Evolutionary conservation across 148 eudicot species (phyloP).

Genomic region (Chenopodium quinoa): DNA sequence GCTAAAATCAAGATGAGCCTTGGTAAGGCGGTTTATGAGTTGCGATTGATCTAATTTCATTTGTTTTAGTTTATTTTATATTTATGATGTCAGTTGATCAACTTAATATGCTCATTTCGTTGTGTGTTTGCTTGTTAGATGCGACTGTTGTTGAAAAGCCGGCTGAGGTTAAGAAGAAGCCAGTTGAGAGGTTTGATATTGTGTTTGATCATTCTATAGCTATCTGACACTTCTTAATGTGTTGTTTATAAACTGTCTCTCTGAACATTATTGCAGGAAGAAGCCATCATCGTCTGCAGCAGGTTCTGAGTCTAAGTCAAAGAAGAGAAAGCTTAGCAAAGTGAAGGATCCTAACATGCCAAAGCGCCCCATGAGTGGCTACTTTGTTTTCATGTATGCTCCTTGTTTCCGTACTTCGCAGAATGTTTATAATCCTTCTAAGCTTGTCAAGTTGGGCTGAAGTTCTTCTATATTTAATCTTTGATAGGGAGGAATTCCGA

Average conservation of each 20-base stretch:
- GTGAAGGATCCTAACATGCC: slow-evolving; percentile 55
- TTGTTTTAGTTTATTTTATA: background rate
- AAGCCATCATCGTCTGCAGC: slow-evolving; percentile 28
- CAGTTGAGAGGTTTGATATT: slow-evolving; percentile 40
- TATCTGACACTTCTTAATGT: background rate
- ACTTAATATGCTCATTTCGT: background rate
- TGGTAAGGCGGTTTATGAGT: slow-evolving; percentile 30
- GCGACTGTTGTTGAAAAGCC: slow-evolving; percentile 49
- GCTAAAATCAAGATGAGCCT: slow-evolving; percentile 71
- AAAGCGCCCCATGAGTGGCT: slow-evolving; percentile 77
- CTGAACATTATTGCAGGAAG: slow-evolving; percentile 31
- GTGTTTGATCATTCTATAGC: background rate
- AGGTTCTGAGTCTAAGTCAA: slow-evolving; percentile 39
- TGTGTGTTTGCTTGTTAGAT: slow-evolving; percentile 33
- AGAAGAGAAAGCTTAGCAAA: slow-evolving; percentile 52
- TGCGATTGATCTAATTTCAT: background rate
- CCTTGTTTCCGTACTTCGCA: no score
- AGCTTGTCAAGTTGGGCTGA: background rate
- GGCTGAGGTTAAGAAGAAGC: slow-evolving; percentile 45
- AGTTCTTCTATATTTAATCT: background rate
- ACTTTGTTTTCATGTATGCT: slow-evolving; percentile 70
- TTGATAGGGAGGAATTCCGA: slow-evolving; percentile 74
- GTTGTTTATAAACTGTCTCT: background rate
- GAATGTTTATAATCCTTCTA: background rate
- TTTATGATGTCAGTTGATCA: background rate